Conservation (phyloP, 2,329 filamentous ascomycete genomes). For the Cercospora brassicicola region DNA sequence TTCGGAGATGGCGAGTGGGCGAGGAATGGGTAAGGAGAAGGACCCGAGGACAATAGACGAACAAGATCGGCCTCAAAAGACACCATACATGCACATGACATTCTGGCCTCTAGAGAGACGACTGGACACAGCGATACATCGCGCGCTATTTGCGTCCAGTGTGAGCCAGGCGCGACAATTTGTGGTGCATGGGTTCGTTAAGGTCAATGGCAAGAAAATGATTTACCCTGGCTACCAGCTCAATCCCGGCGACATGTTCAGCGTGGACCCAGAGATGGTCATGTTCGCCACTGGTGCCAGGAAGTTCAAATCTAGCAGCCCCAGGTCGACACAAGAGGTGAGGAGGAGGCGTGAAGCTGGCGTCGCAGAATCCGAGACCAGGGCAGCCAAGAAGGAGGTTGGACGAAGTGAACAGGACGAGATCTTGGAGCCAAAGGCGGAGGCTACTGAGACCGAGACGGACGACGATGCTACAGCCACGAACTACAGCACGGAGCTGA, state of each 20-base stretch:
- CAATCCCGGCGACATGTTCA: slow-evolving; percentile 98
- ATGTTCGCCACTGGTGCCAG: slow-evolving; percentile 80
- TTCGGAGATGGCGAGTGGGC: slow-evolving; percentile 75
- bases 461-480: slow-evolving; percentile 10
- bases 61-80: slow-evolving; percentile 48
- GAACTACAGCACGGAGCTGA: slow-evolving; percentile 48
- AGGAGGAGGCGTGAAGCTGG: slow-evolving; percentile 20
- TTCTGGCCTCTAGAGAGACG: slow-evolving; percentile 88
- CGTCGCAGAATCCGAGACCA: slow-evolving; percentile 27
- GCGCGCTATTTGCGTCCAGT: slow-evolving; percentile 91
- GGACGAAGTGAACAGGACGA: slow-evolving; percentile 24
- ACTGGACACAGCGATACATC: slow-evolving; percentile 90
- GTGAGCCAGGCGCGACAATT: slow-evolving; percentile 91
- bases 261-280: slow-evolving; percentile 85
- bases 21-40: slow-evolving; percentile 69
- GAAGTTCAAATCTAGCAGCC: slow-evolving; percentile 36
- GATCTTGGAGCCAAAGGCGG: slow-evolving; percentile 27
- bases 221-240: slow-evolving; percentile 85
- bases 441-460: slow-evolving; percentile 12
- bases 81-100: slow-evolving; percentile 94
- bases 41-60: slow-evolving; percentile 18
- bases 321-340: slow-evolving; percentile 31
- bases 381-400: slow-evolving; percentile 22
- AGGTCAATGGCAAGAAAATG: slow-evolving; percentile 98
- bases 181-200: slow-evolving; percentile 87